Conservation (phyloP, 306 rosid genomes). For the Cajanus cajan region DNA sequence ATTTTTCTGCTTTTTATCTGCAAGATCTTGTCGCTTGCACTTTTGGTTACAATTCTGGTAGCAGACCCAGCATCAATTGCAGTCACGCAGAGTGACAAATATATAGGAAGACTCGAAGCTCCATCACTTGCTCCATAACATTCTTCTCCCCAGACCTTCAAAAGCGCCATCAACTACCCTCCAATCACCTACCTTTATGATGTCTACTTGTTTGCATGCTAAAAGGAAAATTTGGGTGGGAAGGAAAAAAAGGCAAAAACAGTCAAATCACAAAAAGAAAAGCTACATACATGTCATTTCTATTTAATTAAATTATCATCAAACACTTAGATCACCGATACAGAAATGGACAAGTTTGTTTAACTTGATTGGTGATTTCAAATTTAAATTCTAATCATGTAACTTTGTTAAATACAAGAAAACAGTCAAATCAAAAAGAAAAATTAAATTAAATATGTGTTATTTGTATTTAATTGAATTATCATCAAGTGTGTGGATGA, state of each 20-base stretch:
- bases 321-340: too few relatives aligned
- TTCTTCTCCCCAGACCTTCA: constrained; percentile 67
- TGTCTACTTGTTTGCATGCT: constrained; percentile 34
- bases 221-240: not conserved
- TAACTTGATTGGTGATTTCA: not conserved
- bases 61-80: constrained; percentile 57
- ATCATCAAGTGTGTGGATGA: too few relatives aligned
- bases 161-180: constrained; percentile 32
- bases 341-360: not conserved
- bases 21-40: constrained; percentile 56
- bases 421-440: too few relatives aligned
- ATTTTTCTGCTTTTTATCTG: constrained; percentile 34
- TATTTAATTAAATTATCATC: not conserved
- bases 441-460: too few relatives aligned
- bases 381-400: not conserved
- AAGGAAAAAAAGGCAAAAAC: not conserved
- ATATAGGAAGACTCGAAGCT: constrained; percentile 53
- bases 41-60: constrained; percentile 58
- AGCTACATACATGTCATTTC: not conserved
- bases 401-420: not conserved
- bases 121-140: constrained; percentile 81
- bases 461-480: too few relatives aligned
- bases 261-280: not conserved
- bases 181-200: constrained; percentile 31
- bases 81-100: constrained; percentile 49